Evolutionary conservation across 768 basidiomycete species (phyloP).

Genomic region (Russula earlei): DNA sequence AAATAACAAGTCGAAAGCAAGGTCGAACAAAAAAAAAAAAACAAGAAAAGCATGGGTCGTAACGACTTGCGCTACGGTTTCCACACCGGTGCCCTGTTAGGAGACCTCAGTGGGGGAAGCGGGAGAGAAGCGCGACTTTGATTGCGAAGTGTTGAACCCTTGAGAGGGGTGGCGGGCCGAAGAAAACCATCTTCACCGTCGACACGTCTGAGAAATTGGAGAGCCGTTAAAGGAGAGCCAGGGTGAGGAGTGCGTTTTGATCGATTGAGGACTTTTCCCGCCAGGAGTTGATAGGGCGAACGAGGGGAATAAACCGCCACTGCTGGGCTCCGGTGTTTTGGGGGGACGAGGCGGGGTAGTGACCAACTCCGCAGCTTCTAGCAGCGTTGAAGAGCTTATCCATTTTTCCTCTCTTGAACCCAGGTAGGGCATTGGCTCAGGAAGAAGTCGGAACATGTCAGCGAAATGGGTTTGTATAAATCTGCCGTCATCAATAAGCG

Average conservation of each 20-base stretch:
- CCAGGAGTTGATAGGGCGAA: constrained; percentile 49
- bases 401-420: constrained; percentile 59
- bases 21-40: neutral
- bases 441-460: constrained; percentile 65
- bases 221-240: constrained; percentile 66
- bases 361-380: constrained; percentile 42
- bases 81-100: constrained; percentile 15
- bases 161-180: constrained; percentile 60
- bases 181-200: constrained; percentile 44
- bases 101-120: constrained; percentile 1
- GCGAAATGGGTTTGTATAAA: constrained; percentile 85
- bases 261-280: constrained; percentile 37
- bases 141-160: constrained; percentile 20
- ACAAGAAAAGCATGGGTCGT: neutral
- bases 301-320: constrained; percentile 43
- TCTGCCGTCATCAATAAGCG: constrained; percentile 30
- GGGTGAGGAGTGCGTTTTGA: constrained; percentile 48
- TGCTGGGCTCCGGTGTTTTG: constrained; percentile 58
- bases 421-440: constrained; percentile 44
- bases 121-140: constrained; percentile 2
- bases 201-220: constrained; percentile 81
- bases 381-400: constrained; percentile 71
- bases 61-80: constrained; percentile 12
- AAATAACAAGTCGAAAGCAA: constrained; percentile 4
- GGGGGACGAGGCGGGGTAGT: constrained; percentile 35